These are phyloP conservation scores for Rubus idaeus DNA, from an alignment of 306 rosid species.

Conservation along the genomic window DNA sequence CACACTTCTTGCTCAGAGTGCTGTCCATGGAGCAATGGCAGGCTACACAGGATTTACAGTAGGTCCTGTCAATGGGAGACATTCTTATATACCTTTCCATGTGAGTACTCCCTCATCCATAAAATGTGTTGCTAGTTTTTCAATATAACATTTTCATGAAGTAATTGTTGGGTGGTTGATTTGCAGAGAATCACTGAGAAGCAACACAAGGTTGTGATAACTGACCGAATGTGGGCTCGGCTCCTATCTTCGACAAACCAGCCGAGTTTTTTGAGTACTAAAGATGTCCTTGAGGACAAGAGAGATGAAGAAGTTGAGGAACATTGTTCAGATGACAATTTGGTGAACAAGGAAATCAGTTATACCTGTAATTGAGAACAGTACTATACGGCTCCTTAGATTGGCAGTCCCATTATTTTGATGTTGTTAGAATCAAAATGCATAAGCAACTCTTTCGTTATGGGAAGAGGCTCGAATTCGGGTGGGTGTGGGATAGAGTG, in stretches of 20 bases:
- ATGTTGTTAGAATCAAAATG: background rate
- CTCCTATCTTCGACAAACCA: constrained; percentile 91
- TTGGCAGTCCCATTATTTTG: background rate
- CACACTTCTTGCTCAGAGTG: constrained; percentile 94
- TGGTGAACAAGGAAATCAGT: constrained; percentile 28
- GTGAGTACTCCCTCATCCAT: constrained; percentile 46
- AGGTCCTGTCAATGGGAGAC: constrained; percentile 90
- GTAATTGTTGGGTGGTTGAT: constrained; percentile 8
- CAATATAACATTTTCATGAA: background rate
- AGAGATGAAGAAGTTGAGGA: constrained; percentile 38
- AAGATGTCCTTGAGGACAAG: constrained; percentile 42
- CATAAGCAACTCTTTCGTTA: background rate
- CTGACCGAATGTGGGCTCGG: constrained; percentile 99
- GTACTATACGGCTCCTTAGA: constrained; percentile 19
- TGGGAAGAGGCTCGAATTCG: background rate
- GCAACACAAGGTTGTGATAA: constrained; percentile 75
- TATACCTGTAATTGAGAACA: constrained; percentile 9
- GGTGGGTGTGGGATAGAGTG: constrained; percentile 1
- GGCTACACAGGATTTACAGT: constrained; percentile 83
- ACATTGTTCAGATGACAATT: constrained; percentile 19
- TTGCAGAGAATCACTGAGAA: constrained; percentile 75
- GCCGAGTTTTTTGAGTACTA: constrained; percentile 67
- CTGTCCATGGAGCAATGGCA: constrained; percentile 97
- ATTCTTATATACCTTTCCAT: constrained; percentile 78
- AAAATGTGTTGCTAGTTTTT: background rate